These are phyloP conservation scores for Suillus luteus DNA, from an alignment of 768 basidiomycete genomes.

Conservation along the genomic window DNA sequence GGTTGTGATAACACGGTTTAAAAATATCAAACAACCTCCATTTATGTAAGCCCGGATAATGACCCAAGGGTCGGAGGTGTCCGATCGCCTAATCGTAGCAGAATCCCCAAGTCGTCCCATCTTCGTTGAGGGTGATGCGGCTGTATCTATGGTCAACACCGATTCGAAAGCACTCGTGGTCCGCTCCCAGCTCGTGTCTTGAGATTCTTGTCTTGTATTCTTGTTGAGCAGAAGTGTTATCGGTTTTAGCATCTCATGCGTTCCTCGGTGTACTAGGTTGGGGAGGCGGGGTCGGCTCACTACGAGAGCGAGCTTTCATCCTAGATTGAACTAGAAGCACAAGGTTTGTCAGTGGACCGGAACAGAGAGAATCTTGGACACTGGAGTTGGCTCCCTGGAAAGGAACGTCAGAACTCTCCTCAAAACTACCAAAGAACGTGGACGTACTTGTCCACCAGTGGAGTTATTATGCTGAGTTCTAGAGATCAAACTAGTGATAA, in stretches of 20 bases:
- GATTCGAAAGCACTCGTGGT: slow-evolving; percentile 37
- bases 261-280: slow-evolving; percentile 27
- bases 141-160: slow-evolving; percentile 16
- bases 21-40: slow-evolving; percentile 34
- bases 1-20: slow-evolving; percentile 27
- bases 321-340: slow-evolving; percentile 20
- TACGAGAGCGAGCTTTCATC: slow-evolving; percentile 30
- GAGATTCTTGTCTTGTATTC: slow-evolving; percentile 6
- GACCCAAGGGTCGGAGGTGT: slow-evolving; percentile 5
- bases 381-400: too few species aligned
- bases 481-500: too few species aligned
- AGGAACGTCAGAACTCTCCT: too few species aligned
- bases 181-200: not conserved
- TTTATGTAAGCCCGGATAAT: not conserved
- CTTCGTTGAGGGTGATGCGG: slow-evolving; percentile 11
- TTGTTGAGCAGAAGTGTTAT: slow-evolving; percentile 20
- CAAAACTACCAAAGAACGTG: too few species aligned
- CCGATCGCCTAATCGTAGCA: slow-evolving; percentile 9
- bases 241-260: slow-evolving; percentile 27
- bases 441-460: too few species aligned
- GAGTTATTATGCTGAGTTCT: too few species aligned
- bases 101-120: not conserved
- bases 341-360: not conserved
- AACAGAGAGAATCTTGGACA: too few species aligned
- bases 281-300: slow-evolving; percentile 20